These are phyloP conservation scores for Solanum sparsipilum DNA, from an alignment of 257 asterid genomes.

Conservation along the genomic window DNA sequence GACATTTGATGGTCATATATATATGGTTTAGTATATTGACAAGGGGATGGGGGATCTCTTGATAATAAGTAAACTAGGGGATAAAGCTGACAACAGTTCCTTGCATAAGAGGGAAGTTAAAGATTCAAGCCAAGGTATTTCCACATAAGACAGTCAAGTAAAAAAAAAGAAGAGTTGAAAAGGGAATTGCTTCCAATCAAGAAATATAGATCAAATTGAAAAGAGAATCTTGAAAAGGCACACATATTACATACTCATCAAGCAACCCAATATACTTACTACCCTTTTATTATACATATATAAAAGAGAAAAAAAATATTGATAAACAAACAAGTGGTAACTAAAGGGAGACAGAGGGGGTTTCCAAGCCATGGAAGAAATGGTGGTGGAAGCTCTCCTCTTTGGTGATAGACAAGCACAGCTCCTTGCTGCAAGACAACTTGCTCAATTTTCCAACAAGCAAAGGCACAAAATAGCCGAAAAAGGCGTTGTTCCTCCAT, in stretches of 20 bases:
- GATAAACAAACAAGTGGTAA: neutral
- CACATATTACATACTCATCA: slow-evolving; percentile 45
- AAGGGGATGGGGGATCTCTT: neutral
- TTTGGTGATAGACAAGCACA: slow-evolving; percentile 44
- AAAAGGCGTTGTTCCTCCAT: slow-evolving; percentile 37
- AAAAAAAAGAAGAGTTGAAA: slow-evolving; percentile 8
- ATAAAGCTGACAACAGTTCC: slow-evolving; percentile 15
- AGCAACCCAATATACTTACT: slow-evolving; percentile 33
- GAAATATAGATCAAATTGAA: slow-evolving; percentile 26
- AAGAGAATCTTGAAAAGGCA: slow-evolving; percentile 15
- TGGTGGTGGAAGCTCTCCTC: slow-evolving; percentile 58
- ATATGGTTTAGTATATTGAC: neutral
- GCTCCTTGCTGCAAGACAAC: slow-evolving; percentile 44
- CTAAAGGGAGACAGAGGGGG: slow-evolving; percentile 7
- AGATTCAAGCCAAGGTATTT: slow-evolving; percentile 30
- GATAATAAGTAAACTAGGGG: neutral
- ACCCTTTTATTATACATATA: neutral
- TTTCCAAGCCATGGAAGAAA: slow-evolving; percentile 29
- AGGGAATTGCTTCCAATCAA: slow-evolving; percentile 65
- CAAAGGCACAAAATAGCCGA: slow-evolving; percentile 45
- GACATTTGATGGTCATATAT: neutral
- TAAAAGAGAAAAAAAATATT: neutral
- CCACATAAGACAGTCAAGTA: slow-evolving; percentile 18
- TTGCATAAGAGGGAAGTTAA: slow-evolving; percentile 34
- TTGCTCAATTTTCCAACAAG: slow-evolving; percentile 31